phyloP scores from a whole-genome alignment of 2,329 filamentous ascomycete species.

The Thielaviopsis populi region DNA sequence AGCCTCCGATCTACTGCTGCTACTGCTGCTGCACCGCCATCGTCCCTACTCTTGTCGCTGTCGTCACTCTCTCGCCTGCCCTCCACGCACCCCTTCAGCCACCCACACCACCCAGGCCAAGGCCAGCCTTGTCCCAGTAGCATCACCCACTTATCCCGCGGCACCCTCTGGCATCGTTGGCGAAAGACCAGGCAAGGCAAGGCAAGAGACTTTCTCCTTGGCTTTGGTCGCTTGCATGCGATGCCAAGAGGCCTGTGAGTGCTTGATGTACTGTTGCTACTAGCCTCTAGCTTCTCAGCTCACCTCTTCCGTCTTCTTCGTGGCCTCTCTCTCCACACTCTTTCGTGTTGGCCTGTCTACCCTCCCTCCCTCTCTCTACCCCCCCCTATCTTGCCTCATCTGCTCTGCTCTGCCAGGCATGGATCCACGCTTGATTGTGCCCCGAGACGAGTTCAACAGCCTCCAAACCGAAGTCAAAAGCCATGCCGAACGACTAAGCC shows the following conservation, averaged over 20 bases:
- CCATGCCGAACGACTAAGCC: slow-evolving; percentile 45
- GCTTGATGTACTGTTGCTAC: not conserved
- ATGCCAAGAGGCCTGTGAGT: slow-evolving; percentile 13
- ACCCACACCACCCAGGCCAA: not conserved
- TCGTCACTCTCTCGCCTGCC: not conserved
- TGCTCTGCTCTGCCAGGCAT: slow-evolving; percentile 30
- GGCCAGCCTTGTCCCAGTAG: not conserved
- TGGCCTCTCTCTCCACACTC: not conserved
- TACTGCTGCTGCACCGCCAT: not conserved
- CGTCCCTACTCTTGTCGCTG: not conserved
- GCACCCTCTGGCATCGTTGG: slow-evolving; percentile 12
- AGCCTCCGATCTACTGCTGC: not conserved
- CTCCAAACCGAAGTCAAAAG: slow-evolving; percentile 58
- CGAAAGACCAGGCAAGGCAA: slow-evolving; percentile 1
- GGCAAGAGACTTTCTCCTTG: slow-evolving; percentile 7
- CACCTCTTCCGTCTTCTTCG: not conserved
- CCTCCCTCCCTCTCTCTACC: not conserved
- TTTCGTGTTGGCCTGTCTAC: not conserved
- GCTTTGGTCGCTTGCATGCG: slow-evolving; percentile 14
- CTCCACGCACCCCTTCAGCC: not conserved
- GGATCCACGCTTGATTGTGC: slow-evolving; percentile 46
- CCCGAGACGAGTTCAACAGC: slow-evolving; percentile 50
- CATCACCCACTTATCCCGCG: not conserved
- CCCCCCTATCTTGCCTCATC: not conserved
- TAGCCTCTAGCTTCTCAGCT: not conserved